A percentile compares a stretch with the other conserved stretches of the same genome.
These are phyloP conservation scores for Moniliophthora roreri DNA, from an alignment of 1,284 basidiomycete genomes.

Conservation along the genomic window DNA sequence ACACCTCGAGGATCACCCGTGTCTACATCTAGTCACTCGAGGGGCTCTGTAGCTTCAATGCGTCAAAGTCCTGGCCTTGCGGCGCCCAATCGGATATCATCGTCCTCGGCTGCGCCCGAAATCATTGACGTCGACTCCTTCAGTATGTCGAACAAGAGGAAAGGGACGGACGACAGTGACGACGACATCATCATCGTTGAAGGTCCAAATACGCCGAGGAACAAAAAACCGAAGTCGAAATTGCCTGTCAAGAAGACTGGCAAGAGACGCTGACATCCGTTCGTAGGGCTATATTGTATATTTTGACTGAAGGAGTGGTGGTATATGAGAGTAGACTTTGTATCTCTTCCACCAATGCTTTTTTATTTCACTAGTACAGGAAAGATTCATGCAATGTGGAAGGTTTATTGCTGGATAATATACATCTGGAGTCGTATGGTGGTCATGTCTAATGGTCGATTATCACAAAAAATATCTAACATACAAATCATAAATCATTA, in stretches of 20 bases:
- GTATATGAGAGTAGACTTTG: no score
- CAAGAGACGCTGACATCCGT: constrained; percentile 28
- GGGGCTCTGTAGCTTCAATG: constrained; percentile 42
- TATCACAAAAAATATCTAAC: no score
- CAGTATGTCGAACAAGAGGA: constrained; percentile 39
- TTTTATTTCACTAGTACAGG: no score
- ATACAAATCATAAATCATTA: no score
- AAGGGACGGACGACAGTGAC: constrained; percentile 36
- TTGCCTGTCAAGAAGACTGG: constrained; percentile 32
- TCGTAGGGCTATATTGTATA: neutral
- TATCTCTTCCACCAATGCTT: no score
- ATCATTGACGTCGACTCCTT: constrained; percentile 40
- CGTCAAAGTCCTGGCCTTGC: constrained; percentile 46
- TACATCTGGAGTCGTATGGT: no score
- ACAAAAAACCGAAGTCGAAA: constrained; percentile 35
- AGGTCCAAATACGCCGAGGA: constrained; percentile 38
- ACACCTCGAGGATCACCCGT: constrained; percentile 42
- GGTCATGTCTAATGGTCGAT: no score
- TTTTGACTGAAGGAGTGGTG: neutral
- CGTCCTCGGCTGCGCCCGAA: constrained; percentile 40
- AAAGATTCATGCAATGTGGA: no score
- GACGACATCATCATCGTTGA: constrained; percentile 60
- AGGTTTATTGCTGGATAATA: no score
- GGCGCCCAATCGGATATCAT: constrained; percentile 31
- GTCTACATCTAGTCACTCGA: constrained; percentile 43